Conservation (phyloP, 768 basidiomycete genomes). For the Terana coerulea region DNA sequence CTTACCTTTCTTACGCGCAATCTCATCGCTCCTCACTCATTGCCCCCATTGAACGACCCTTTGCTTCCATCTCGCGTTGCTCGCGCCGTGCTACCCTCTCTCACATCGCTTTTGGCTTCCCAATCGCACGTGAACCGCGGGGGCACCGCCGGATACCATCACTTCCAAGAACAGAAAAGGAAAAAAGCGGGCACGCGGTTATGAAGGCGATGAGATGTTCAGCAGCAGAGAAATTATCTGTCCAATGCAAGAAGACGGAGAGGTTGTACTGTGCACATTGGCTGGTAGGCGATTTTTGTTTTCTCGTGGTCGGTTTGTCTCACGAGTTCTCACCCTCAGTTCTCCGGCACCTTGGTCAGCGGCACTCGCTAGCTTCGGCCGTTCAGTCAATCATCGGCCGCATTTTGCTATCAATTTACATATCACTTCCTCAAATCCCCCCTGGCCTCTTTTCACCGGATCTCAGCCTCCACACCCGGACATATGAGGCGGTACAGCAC, state of each 20-base stretch:
- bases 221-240: slow-evolving; percentile 46
- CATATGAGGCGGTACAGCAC: slow-evolving; percentile 44
- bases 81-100: slow-evolving; percentile 46
- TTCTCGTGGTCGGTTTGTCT: slow-evolving; percentile 3
- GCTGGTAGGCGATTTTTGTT: slow-evolving; percentile 43
- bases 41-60: slow-evolving; percentile 46
- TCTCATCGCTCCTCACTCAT: slow-evolving; percentile 39
- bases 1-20: slow-evolving; percentile 41
- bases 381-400: slow-evolving; percentile 58
- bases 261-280: slow-evolving; percentile 49
- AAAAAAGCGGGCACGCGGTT: slow-evolving; percentile 67
- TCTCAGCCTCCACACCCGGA: slow-evolving; percentile 39
- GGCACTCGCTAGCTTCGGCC: slow-evolving; percentile 46
- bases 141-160: slow-evolving; percentile 15
- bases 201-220: slow-evolving; percentile 75
- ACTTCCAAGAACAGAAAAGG: slow-evolving; percentile 38
- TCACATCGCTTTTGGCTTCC: slow-evolving; percentile 45
- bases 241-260: slow-evolving; percentile 45
- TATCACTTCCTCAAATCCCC: slow-evolving; percentile 54
- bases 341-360: slow-evolving; percentile 42
- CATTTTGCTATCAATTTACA: slow-evolving; percentile 50
- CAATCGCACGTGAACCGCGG: slow-evolving; percentile 26
- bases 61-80: slow-evolving; percentile 48
- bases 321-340: slow-evolving; percentile 35
- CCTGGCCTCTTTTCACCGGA: slow-evolving; percentile 54